Percentiles rank a stretch among this genome's conserved stretches.
These are phyloP conservation scores for Fusarium sterilihyphosum DNA, from an alignment of 2,329 filamentous ascomycete genomes.

Conservation along the genomic window DNA sequence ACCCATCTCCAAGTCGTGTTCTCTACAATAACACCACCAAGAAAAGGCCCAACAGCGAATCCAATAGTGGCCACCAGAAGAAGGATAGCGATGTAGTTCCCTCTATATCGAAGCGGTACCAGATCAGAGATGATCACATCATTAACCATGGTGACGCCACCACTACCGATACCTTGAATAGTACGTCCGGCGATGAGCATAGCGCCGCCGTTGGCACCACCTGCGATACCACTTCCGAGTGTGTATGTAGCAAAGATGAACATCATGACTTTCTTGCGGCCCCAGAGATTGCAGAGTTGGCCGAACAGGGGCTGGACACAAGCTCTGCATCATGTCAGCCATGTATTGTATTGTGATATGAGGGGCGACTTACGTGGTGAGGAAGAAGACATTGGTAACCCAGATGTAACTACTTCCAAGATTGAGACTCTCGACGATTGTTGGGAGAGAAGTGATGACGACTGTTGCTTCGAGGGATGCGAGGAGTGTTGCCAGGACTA, in stretches of 20 bases:
- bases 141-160: conserved; percentile 46
- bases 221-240: conserved; percentile 61
- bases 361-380: conserved; percentile 24
- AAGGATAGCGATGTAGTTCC: conserved; percentile 53
- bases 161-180: conserved; percentile 55
- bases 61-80: conserved; percentile 49
- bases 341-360: accelerated
- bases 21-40: conserved; percentile 45
- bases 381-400: conserved; percentile 44
- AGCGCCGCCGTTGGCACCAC: conserved; percentile 50
- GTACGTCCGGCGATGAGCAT: conserved; percentile 55
- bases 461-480: conserved; percentile 39
- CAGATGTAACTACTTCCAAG: conserved; percentile 44
- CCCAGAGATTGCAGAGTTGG: conserved; percentile 63
- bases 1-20: conserved; percentile 54
- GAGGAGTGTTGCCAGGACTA: conserved; percentile 37
- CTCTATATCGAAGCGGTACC: conserved; percentile 58
- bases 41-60: conserved; percentile 47
- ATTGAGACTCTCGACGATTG: conserved; percentile 37
- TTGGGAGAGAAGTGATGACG: conserved; percentile 42
- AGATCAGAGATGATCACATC: conserved; percentile 54
- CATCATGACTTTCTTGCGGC: conserved; percentile 56
- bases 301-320: conserved; percentile 59
- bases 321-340: conserved; percentile 17
- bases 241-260: conserved; percentile 57